Evolutionary conservation across 169 alveolate genomes (phyloP), one percentile per base, ranked within the genome.

Genomic region (Plasmodium vivax): DNA sequence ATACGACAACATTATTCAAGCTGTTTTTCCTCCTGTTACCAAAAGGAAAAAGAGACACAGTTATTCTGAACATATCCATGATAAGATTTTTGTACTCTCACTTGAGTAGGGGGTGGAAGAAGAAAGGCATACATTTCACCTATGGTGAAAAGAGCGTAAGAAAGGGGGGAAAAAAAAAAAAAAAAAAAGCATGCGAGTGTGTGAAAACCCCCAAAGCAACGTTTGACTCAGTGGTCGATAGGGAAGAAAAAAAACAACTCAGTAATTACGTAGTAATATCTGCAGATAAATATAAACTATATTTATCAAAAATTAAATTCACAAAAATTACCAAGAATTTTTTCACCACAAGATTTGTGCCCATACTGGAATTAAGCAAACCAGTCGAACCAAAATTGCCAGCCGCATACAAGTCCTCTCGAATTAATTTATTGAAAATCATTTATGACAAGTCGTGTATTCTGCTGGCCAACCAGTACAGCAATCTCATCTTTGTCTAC

Each of bases 391-490:
- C 68, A 8, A 81, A 72, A 51, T 45, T 82, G 27, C 23, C 75
- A n/a, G 12, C 62, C 19, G 77, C 74, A 9, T 71, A 47, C 58
- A 38, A 71, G 27, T 56, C 92, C 16, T 92, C 95, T 27, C 95
- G 95, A 27, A 73, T 92, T 83, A 92, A 91, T 82, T 58, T 92
- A 3, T 92, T 92, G 84, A 92, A 92, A 92, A 83, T 92, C 41
- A 83, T 92, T 23, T 82, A 92, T 74, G 95, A 92, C 73, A 92
- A 83, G 58, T 92, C 95, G 30, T 92, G 95, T 73, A 45, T 92
- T 19, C 5, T 92, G 19, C 41, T 92, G 34, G 95, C 95, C 5
- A 92, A 92, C 62, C 95, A 92, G 30, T 92, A 82, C 79, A 92
- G 88, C 62, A 83, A 83, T 23, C 75, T 41, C 16, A 83, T 92